Conservation (phyloP, 1,139 yeast genomes). For the Scheffersomyces titani region DNA sequence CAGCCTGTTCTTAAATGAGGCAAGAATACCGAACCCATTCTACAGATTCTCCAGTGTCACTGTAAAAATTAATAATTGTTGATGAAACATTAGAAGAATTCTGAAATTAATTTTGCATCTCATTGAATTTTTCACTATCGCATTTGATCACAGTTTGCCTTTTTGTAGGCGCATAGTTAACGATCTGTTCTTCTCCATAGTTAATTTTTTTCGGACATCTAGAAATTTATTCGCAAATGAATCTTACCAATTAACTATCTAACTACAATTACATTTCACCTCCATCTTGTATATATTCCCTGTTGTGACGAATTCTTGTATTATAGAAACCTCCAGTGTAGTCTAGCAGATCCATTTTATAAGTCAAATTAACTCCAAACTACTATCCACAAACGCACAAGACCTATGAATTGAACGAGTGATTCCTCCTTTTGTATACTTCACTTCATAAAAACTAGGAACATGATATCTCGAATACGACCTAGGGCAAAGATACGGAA, state of each 20-base stretch:
- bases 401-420: neutral
- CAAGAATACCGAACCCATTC: conserved; percentile 83
- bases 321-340: neutral
- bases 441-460: neutral
- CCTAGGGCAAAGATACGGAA: conserved; percentile 9
- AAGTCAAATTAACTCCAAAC: neutral
- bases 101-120: neutral
- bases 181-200: neutral
- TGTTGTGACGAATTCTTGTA: neutral
- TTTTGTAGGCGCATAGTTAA: neutral
- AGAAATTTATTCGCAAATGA: neutral
- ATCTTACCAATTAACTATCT: neutral
- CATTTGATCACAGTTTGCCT: neutral
- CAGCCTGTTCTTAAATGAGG: conserved; percentile 86
- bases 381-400: neutral
- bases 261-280: neutral
- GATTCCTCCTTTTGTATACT: neutral
- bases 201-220: neutral
- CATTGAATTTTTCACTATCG: neutral
- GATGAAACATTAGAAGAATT: neutral
- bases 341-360: neutral
- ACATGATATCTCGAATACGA: conserved; percentile 5
- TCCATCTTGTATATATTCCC: neutral
- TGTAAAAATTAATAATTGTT: neutral
- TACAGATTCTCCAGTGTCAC: neutral